Conservation (phyloP, 768 basidiomycete genomes). For the Suillus cothurnatus region DNA sequence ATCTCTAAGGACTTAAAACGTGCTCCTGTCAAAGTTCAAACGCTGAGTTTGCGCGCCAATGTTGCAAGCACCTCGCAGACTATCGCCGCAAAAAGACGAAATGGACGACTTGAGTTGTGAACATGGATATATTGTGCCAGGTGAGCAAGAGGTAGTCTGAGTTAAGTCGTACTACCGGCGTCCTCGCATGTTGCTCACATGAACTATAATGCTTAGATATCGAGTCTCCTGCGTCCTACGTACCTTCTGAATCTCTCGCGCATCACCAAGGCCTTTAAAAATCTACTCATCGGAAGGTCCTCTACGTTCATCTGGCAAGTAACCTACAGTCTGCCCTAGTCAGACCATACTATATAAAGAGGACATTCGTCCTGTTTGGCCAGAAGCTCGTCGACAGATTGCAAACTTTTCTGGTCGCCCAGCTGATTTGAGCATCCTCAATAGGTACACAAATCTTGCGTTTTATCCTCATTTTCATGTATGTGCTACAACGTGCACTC, state of each 20-base stretch:
- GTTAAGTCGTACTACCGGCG: not conserved
- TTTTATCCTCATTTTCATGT: slow-evolving; percentile 23
- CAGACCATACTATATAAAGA: too few species aligned
- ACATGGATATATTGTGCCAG: slow-evolving; percentile 23
- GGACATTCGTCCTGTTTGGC: slow-evolving; percentile 8
- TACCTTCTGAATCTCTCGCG: slow-evolving; percentile 44
- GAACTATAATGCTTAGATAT: slow-evolving; percentile 33
- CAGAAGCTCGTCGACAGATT: slow-evolving; percentile 34
- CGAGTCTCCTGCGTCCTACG: slow-evolving; percentile 39
- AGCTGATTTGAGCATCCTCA: slow-evolving; percentile 16
- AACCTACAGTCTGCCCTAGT: too few species aligned
- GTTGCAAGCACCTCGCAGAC: not conserved
- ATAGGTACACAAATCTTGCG: slow-evolving; percentile 15
- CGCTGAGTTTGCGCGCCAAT: not conserved
- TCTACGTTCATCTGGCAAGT: slow-evolving; percentile 21
- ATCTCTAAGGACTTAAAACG: not conserved
- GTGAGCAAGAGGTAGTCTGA: slow-evolving; percentile 7
- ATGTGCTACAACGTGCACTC: slow-evolving; percentile 7
- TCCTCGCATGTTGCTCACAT: not conserved
- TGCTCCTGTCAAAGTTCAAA: not conserved
- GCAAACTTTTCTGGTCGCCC: slow-evolving; percentile 20
- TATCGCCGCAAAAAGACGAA: not conserved
- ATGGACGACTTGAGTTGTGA: slow-evolving; percentile 11
- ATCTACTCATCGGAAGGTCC: slow-evolving; percentile 34
- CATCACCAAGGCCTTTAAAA: slow-evolving; percentile 39